Evolutionary conservation across 2,329 filamentous ascomycete species (phyloP).

Genomic region (Colletotrichum tropicicola): DNA sequence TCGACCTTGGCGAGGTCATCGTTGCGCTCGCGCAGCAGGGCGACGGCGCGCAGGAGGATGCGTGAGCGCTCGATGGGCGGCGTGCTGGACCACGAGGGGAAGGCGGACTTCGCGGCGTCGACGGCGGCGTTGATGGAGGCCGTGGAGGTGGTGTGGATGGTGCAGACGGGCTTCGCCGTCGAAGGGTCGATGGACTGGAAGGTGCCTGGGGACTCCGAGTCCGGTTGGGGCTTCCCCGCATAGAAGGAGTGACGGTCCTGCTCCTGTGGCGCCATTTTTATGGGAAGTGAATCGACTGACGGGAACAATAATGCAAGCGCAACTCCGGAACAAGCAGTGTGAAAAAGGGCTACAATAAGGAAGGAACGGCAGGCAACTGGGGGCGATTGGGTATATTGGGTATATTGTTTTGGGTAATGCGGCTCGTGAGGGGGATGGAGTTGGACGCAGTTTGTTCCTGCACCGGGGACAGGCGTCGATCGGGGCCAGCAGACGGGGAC

Average conservation of each 20-base stretch:
- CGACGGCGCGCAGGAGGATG: constrained; percentile 80
- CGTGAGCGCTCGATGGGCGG: constrained; percentile 78
- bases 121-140: constrained; percentile 78
- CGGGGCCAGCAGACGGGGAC: constrained; percentile 8
- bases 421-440: neutral
- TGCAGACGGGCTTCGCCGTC: constrained; percentile 73
- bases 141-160: constrained; percentile 75
- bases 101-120: constrained; percentile 74
- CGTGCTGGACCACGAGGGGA: constrained; percentile 79
- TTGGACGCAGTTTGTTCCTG: neutral
- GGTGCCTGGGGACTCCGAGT: constrained; percentile 65
- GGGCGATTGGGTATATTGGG: constrained; percentile 4
- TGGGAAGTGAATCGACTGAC: neutral
- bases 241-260: constrained; percentile 71
- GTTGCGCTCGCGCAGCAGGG: constrained; percentile 78
- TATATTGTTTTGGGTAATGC: neutral
- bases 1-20: constrained; percentile 82
- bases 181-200: constrained; percentile 82
- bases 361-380: constrained; percentile 2
- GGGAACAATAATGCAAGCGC: neutral
- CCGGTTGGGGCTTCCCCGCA: constrained; percentile 72
- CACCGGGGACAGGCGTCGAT: constrained; percentile 15
- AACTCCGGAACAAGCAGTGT: neutral
- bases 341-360: neutral
- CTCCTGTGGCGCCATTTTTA: constrained; percentile 25